These are phyloP conservation scores for Yamadazyma friedrichii DNA, from an alignment of 1,139 yeast species.

Conservation along the genomic window DNA sequence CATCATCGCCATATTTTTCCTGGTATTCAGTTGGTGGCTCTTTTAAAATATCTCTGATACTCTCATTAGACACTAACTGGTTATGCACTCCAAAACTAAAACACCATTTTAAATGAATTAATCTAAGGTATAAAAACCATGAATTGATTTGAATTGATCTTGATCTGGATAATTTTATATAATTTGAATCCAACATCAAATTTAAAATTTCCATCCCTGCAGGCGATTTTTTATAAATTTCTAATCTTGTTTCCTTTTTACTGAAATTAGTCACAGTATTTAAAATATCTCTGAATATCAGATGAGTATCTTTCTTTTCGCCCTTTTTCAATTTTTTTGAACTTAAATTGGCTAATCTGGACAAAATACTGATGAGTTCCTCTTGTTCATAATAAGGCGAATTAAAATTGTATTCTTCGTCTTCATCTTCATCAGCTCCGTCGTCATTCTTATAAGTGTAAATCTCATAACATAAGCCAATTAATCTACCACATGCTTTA, in stretches of 20 bases:
- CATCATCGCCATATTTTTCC: slow-evolving; percentile 23
- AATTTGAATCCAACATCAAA: slow-evolving; percentile 39
- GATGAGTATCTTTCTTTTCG: slow-evolving; percentile 59
- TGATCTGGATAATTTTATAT: slow-evolving; percentile 54
- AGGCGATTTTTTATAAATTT: slow-evolving; percentile 33
- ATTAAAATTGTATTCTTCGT: slow-evolving; percentile 41
- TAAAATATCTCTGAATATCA: slow-evolving; percentile 62
- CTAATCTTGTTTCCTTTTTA: slow-evolving; percentile 36
- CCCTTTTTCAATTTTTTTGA: slow-evolving; percentile 59
- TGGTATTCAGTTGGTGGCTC: slow-evolving; percentile 39
- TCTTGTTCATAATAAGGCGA: slow-evolving; percentile 63
- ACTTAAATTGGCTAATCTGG: slow-evolving; percentile 49
- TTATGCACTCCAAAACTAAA: slow-evolving; percentile 66
- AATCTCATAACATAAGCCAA: slow-evolving; percentile 62
- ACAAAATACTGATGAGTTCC: slow-evolving; percentile 44
- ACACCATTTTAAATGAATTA: slow-evolving; percentile 68
- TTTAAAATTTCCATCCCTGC: slow-evolving; percentile 43
- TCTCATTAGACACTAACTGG: slow-evolving; percentile 55
- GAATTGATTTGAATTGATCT: slow-evolving; percentile 60
- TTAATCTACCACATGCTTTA: slow-evolving; percentile 57
- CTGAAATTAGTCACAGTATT: slow-evolving; percentile 49
- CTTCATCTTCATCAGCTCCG: slow-evolving; percentile 35
- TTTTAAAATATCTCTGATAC: slow-evolving; percentile 41
- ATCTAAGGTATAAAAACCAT: slow-evolving; percentile 64
- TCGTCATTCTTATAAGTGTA: slow-evolving; percentile 44